Conservation (phyloP, 2,329 filamentous ascomycete genomes). For the Cladosporium sp. region DNA sequence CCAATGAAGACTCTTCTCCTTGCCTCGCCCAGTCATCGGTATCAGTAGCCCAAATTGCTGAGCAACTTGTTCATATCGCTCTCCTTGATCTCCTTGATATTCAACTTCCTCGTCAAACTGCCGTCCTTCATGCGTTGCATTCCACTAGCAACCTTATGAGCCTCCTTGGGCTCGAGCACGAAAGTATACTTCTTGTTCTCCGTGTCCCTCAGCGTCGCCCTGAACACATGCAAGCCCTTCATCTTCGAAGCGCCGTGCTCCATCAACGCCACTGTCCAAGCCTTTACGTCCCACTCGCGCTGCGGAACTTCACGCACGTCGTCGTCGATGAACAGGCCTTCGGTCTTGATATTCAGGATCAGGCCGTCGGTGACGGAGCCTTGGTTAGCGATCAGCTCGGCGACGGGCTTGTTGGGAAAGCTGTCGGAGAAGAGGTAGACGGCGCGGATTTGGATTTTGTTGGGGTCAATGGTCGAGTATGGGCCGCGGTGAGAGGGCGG, state of each 20-base stretch:
- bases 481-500: slow-evolving; percentile 75
- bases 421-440: slow-evolving; percentile 92
- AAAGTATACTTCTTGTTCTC: slow-evolving; percentile 64
- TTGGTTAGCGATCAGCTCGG: slow-evolving; percentile 81
- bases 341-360: slow-evolving; percentile 86
- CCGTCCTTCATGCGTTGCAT: slow-evolving; percentile 58
- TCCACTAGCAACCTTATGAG: slow-evolving; percentile 63
- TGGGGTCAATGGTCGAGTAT: slow-evolving; percentile 84
- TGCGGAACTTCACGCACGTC: slow-evolving; percentile 89
- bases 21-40: neutral
- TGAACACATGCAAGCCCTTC: slow-evolving; percentile 55
- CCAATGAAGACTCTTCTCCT: neutral
- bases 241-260: slow-evolving; percentile 57
- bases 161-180: slow-evolving; percentile 58
- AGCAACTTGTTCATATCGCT: slow-evolving; percentile 44
- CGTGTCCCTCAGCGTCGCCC: slow-evolving; percentile 58
- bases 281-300: slow-evolving; percentile 97
- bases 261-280: slow-evolving; percentile 91
- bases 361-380: slow-evolving; percentile 88
- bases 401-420: slow-evolving; percentile 84
- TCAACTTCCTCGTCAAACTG: slow-evolving; percentile 56
- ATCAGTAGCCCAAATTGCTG: slow-evolving; percentile 35
- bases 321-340: slow-evolving; percentile 96
- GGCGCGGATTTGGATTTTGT: slow-evolving; percentile 93
- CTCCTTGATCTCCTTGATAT: slow-evolving; percentile 53